These are phyloP conservation scores for Penicillium rolfsii DNA, from an alignment of 2,329 filamentous ascomycete species.

Conservation along the genomic window DNA sequence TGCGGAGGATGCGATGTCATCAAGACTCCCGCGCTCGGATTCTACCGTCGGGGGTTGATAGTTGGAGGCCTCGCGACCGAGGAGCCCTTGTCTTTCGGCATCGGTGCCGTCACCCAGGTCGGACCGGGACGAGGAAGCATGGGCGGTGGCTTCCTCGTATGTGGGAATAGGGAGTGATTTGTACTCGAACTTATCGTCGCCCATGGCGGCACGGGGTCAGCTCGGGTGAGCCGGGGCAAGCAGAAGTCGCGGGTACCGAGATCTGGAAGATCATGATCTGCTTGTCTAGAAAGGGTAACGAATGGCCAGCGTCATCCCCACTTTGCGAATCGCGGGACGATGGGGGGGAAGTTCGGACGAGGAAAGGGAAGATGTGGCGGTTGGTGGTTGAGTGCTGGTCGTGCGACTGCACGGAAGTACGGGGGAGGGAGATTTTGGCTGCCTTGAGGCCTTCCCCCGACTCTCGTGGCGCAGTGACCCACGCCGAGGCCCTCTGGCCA, in stretches of 20 bases:
- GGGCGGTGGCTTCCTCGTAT: conserved; percentile 72
- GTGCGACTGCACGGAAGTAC: not conserved
- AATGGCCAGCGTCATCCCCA: conserved; percentile 38
- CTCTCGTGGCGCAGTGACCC: conserved; percentile 7
- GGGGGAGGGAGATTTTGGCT: conserved; percentile 6
- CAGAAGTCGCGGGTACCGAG: conserved; percentile 32
- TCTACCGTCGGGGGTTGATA: conserved; percentile 85
- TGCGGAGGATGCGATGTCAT: conserved; percentile 58
- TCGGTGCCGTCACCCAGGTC: conserved; percentile 49
- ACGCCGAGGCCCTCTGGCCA: conserved; percentile 1
- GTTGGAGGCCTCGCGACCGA: conserved; percentile 47
- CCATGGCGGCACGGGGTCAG: conserved; percentile 42
- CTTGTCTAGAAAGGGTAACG: conserved; percentile 29
- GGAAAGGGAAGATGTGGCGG: not conserved
- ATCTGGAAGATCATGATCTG: conserved; percentile 46
- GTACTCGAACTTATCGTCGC: conserved; percentile 61
- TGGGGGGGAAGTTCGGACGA: not conserved
- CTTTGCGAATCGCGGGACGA: not conserved
- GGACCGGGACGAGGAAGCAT: conserved; percentile 29
- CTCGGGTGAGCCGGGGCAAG: conserved; percentile 39
- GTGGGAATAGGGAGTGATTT: conserved; percentile 73
- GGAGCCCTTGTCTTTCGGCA: conserved; percentile 42
- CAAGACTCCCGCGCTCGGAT: conserved; percentile 69
- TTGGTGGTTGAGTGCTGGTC: conserved; percentile 1
- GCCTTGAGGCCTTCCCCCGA: conserved; percentile 4